Conservation (phyloP, 768 basidiomycete genomes). For the Hortiboletus campestris region DNA sequence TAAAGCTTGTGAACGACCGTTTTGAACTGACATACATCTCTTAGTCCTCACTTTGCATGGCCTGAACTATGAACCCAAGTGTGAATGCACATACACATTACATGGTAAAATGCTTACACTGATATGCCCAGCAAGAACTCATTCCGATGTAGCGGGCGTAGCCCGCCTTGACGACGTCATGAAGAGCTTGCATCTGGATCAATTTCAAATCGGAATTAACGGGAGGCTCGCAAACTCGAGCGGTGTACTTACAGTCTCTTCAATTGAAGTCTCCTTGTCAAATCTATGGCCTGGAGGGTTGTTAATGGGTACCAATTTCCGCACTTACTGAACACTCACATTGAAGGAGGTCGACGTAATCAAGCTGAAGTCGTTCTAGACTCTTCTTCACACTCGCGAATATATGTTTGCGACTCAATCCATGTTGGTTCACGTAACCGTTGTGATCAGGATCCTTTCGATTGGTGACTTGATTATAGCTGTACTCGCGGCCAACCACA, state of each 20-base stretch:
- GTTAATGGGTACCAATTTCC: not conserved
- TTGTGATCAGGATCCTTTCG: constrained; percentile 32
- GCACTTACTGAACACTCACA: constrained; percentile 26
- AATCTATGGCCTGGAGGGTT: constrained; percentile 43
- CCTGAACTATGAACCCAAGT: constrained; percentile 29
- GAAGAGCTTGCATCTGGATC: constrained; percentile 45
- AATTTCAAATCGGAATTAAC: not conserved
- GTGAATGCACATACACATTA: not conserved
- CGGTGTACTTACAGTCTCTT: constrained; percentile 35
- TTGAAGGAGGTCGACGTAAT: constrained; percentile 60
- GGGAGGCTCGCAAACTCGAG: not conserved
- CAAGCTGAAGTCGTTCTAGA: constrained; percentile 41
- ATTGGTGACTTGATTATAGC: constrained; percentile 6
- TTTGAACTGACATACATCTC: not conserved
- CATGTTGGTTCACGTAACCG: constrained; percentile 49
- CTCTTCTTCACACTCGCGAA: constrained; percentile 52
- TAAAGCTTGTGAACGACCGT: not conserved
- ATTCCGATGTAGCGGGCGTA: constrained; percentile 48
- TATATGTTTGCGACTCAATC: constrained; percentile 54
- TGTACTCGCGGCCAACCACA: constrained; percentile 28
- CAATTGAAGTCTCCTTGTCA: constrained; percentile 50
- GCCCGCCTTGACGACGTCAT: constrained; percentile 50
- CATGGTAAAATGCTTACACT: constrained; percentile 26
- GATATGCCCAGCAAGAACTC: constrained; percentile 42
- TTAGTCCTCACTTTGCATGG: constrained; percentile 36